Percentiles rank a stretch among this genome's conserved stretches.
These are phyloP conservation scores for Hypoxylon intermedium DNA, from an alignment of 495 filamentous ascomycete species.

Conservation along the genomic window DNA sequence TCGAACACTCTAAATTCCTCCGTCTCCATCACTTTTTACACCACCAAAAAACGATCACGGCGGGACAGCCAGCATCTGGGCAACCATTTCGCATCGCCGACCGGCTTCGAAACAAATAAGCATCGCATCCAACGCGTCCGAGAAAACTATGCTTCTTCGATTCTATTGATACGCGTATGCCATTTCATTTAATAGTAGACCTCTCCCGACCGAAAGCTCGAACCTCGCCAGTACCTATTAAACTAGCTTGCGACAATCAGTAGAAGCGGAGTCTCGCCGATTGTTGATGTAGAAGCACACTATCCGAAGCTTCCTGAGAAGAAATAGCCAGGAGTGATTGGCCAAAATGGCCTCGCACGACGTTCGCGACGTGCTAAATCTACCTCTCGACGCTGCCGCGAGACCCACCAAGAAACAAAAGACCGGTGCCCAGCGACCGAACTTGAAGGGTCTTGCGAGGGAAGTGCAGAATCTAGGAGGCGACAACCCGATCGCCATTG, in stretches of 20 bases:
- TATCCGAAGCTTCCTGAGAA: no score
- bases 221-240: no score
- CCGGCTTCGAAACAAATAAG: not conserved
- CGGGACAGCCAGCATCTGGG: no score
- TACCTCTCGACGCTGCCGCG: conserved; percentile 68
- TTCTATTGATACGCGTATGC: conserved; percentile 16
- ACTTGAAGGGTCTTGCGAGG: conserved; percentile 63
- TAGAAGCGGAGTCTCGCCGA: no score
- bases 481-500: conserved; percentile 57
- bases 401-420: conserved; percentile 81
- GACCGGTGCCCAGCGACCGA: conserved; percentile 69
- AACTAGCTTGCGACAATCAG: no score
- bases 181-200: conserved; percentile 7
- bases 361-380: conserved; percentile 88
- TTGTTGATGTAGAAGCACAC: no score
- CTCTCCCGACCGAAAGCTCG: not conserved
- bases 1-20: conserved; percentile 2
- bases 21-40: conserved; percentile 17
- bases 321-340: no score
- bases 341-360: conserved; percentile 75
- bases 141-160: conserved; percentile 1
- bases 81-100: conserved; percentile 14
- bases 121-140: conserved; percentile 4
- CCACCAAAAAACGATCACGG: conserved; percentile 11
- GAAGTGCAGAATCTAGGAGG: conserved; percentile 66